Evolutionary conservation across 2,329 filamentous ascomycete species (phyloP), one percentile per base, ranked within the genome.

Genomic region (Colletotrichum liaoningense): DNA sequence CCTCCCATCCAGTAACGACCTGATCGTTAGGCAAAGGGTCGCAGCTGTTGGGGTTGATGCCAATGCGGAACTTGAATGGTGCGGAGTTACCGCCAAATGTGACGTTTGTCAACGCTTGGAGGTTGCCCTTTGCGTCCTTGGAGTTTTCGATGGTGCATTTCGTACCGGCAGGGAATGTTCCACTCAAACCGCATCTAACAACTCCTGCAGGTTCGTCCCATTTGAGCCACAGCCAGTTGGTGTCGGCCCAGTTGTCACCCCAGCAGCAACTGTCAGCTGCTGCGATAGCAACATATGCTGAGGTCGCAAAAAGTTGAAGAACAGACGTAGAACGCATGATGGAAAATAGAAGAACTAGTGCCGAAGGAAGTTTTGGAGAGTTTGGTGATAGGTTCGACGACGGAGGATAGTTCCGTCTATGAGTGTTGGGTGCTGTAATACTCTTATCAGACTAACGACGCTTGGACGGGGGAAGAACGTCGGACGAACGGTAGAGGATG

Each of bases 1-100:
- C 68, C 55, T 67, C 68, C 68, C 68, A 70, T 4, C 68, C 63
- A 5, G 68, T 67, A 30, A 42, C 6, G 4, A 70, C 63, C 14
- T 67, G 38, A 3, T 70, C 68, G 5, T 54, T 30, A 12, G 68
- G 42, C 12, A 70, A 35, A 8, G 63, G 16, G 14, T 60, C 30
- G 12, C 63, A 70, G 22, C 55, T 60, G 30, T 12, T 19, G 11
- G 68, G 63, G 14, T 67, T n/a, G 30, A 70, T 46, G 54, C 63
- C 68, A 30, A 70, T 60, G 22, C 63, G 68, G 54, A 70, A 70
- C 30, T 42, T 42, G 63, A 55, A 70, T 2, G 62, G 63, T 14
- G 35, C 26, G 11, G 38, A 16, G 8, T 26, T 6, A 8, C 5
- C 14, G 16, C 55, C 63, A 30, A 70, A 70, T 22, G 63, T 67